phyloP scores from a whole-genome alignment of 495 filamentous ascomycete genomes.

The Aspergillus sparsus region DNA sequence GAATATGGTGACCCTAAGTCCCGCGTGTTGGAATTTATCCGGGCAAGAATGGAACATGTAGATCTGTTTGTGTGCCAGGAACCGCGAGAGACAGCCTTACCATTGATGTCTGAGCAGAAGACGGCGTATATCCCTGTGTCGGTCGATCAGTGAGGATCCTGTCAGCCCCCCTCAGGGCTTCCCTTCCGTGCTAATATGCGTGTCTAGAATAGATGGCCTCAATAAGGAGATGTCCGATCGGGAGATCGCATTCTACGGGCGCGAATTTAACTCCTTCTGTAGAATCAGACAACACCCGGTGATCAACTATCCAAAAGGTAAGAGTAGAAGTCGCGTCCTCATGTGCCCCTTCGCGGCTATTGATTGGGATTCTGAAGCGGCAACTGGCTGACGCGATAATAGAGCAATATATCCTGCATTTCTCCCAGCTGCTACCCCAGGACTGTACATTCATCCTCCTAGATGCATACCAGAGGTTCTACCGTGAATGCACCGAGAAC shows the following conservation, averaged over 20 bases:
- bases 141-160: constrained; percentile 12
- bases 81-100: constrained; percentile 2
- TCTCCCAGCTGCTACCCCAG: constrained; percentile 10
- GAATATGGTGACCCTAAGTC: not conserved
- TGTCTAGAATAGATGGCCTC: constrained; percentile 62
- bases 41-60: constrained; percentile 12
- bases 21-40: constrained; percentile 13
- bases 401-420: constrained; percentile 20
- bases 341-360: no score
- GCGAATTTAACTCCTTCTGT: constrained; percentile 61
- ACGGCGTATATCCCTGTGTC: constrained; percentile 11
- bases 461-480: constrained; percentile 11
- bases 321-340: not conserved
- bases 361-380: no score
- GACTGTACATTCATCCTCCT: constrained; percentile 13
- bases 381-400: not conserved
- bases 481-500: constrained; percentile 35
- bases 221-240: constrained; percentile 66
- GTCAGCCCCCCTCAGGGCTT: no score
- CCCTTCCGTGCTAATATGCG: not conserved
- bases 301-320: constrained; percentile 55
- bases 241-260: constrained; percentile 66
- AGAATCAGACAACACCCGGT: constrained; percentile 44
- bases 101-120: constrained; percentile 7
- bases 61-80: constrained; percentile 13